Conservation (phyloP, 768 basidiomycete species). For the Cystofilobasidium bisporidii region DNA sequence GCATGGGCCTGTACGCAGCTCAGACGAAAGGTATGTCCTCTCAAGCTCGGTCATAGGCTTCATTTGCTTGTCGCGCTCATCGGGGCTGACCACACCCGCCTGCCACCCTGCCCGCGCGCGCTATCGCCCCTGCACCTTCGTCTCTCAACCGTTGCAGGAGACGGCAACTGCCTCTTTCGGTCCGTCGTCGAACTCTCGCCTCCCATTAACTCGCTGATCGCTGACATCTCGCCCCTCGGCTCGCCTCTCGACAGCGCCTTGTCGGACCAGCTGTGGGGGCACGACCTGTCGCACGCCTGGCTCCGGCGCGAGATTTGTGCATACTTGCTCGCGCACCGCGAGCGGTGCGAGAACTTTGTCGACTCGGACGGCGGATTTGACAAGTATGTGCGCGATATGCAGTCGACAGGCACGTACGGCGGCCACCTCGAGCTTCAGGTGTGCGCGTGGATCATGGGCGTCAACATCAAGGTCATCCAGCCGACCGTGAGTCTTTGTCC, state of each 20-base stretch:
- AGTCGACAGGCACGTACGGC: constrained; percentile 73
- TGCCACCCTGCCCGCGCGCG: background rate
- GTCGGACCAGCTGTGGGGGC: constrained; percentile 73
- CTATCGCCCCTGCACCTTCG: background rate
- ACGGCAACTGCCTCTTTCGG: constrained; percentile 86
- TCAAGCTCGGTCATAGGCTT: too few species aligned
- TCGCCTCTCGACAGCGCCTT: constrained; percentile 49
- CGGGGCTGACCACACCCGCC: constrained; percentile 33
- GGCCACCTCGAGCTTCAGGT: constrained; percentile 90
- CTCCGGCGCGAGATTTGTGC: constrained; percentile 56
- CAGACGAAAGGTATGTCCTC: constrained; percentile 54
- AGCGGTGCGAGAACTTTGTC: constrained; percentile 75
- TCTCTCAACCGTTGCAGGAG: constrained; percentile 27
- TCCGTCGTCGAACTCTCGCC: background rate
- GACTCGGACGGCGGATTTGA: constrained; percentile 71
- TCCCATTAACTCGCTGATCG: background rate
- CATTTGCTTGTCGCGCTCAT: too few species aligned
- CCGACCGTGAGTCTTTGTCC: constrained; percentile 51
- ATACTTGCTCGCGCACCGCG: constrained; percentile 60
- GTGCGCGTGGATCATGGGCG: constrained; percentile 67
- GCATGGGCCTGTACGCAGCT: constrained; percentile 76
- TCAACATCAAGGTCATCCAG: constrained; percentile 84
- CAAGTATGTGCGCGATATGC: constrained; percentile 65
- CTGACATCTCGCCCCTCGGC: background rate
- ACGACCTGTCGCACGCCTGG: constrained; percentile 41